Percentiles rank a stretch among this genome's conserved stretches.
These are phyloP conservation scores for Carex parvula DNA, from an alignment of 176 grass and related monocot genomes.

Conservation along the genomic window DNA sequence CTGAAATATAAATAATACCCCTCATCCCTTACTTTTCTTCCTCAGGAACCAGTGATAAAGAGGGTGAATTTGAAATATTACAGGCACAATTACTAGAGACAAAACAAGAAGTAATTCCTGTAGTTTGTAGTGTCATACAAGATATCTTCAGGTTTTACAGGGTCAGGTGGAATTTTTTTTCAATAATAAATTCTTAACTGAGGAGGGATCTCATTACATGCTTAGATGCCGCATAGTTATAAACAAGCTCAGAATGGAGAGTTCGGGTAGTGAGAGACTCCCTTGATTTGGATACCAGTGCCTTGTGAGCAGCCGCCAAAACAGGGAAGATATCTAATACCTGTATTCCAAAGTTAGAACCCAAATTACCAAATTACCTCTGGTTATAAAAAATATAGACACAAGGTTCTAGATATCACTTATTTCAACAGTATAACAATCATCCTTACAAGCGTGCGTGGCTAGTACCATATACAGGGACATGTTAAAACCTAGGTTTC, in stretches of 20 bases:
- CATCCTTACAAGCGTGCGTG: not conserved
- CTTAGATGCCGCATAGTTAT: slow-evolving; percentile 83
- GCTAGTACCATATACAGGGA: not conserved
- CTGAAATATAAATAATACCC: not conserved
- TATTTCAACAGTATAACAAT: not conserved
- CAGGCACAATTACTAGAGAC: not conserved
- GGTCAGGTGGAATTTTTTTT: not conserved
- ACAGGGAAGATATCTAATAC: slow-evolving; percentile 86
- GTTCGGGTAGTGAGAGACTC: slow-evolving; percentile 72
- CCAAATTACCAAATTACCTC: not conserved
- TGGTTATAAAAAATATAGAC: not conserved
- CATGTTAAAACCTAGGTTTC: not conserved
- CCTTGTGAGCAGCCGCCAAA: slow-evolving; percentile 71
- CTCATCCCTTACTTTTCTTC: not conserved
- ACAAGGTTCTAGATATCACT: not conserved
- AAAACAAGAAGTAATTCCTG: not conserved
- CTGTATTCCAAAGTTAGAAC: slow-evolving; percentile 27
- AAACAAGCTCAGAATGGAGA: slow-evolving; percentile 92
- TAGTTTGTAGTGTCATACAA: not conserved
- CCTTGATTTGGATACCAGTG: slow-evolving; percentile 60
- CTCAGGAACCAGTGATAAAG: not conserved
- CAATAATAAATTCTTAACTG: not conserved
- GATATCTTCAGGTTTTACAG: not conserved
- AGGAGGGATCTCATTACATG: slow-evolving; percentile 46
- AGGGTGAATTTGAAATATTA: not conserved